Percentiles rank a stretch among this genome's conserved stretches.
Conservation (phyloP, 2,329 filamentous ascomycete species). For the Huntiella abstrusa region DNA sequence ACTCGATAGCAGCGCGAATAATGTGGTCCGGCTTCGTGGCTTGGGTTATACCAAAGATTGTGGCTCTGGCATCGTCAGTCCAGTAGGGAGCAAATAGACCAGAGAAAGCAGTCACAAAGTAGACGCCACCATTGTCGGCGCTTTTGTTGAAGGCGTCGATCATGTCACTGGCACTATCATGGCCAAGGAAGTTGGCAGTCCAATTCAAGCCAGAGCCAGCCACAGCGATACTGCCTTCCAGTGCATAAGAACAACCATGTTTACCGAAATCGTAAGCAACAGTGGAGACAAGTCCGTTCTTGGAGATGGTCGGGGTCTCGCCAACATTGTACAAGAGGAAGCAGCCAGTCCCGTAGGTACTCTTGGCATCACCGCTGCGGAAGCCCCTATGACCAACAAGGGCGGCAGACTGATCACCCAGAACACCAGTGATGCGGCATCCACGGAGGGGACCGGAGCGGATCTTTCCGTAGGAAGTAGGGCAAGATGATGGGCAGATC, state of each 20-base stretch:
- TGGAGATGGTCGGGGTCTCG: constrained; percentile 66
- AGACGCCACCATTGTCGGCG: constrained; percentile 58
- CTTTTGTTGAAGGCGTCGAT: constrained; percentile 31
- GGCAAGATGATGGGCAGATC: constrained; percentile 65
- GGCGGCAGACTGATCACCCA: constrained; percentile 75
- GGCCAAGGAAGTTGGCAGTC: constrained; percentile 40
- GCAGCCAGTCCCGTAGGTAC: constrained; percentile 79
- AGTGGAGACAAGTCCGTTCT: constrained; percentile 65
- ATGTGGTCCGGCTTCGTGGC: constrained; percentile 75
- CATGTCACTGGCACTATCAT: constrained; percentile 31
- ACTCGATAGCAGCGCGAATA: constrained; percentile 73
- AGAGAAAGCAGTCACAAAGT: constrained; percentile 80
- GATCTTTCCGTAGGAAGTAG: constrained; percentile 52
- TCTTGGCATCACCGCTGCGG: constrained; percentile 65
- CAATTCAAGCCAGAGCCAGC: constrained; percentile 68
- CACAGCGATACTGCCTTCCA: constrained; percentile 71
- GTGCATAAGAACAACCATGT: constrained; percentile 45
- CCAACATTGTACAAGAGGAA: constrained; percentile 84
- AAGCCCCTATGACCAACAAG: constrained; percentile 77
- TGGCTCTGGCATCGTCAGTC: constrained; percentile 84
- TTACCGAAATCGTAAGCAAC: constrained; percentile 67
- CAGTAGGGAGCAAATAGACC: constrained; percentile 86
- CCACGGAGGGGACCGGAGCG: constrained; percentile 47
- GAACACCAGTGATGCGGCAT: constrained; percentile 58
- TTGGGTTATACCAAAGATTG: constrained; percentile 70